Percentiles rank a stretch among this genome's conserved stretches.
Conservation (phyloP, 164 flowering plant genomes). For the Stephania yunnanensis region DNA sequence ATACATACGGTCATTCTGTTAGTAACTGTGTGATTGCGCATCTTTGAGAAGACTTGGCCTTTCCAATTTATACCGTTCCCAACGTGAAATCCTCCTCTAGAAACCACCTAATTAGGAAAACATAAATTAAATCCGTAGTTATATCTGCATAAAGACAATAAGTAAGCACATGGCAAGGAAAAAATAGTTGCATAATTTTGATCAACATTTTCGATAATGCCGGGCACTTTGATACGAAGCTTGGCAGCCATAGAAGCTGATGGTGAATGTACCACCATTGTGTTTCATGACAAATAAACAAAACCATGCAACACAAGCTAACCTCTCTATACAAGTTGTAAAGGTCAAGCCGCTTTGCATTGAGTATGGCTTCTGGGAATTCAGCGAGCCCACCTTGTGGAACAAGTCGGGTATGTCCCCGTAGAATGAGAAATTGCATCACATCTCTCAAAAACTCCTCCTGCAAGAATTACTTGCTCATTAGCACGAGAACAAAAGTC, state of each 20-base stretch:
- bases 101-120: constrained; percentile 58
- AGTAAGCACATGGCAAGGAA: not conserved
- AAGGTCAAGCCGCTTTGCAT: constrained; percentile 93
- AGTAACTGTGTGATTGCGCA: constrained; percentile 91
- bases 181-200: constrained; percentile 1
- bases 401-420: constrained; percentile 91
- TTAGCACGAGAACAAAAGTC: not conserved
- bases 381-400: constrained; percentile 98
- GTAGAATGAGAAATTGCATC: constrained; percentile 83
- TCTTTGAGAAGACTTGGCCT: constrained; percentile 99
- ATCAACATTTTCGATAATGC: not conserved
- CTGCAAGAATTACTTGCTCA: constrained; percentile 30
- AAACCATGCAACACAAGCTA: constrained; percentile 6
- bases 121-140: not conserved
- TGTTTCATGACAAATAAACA: not conserved
- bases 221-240: not conserved
- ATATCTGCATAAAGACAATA: not conserved
- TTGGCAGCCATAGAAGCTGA: not conserved
- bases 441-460: constrained; percentile 96
- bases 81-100: constrained; percentile 98
- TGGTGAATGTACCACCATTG: not conserved
- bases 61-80: constrained; percentile 99
- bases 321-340: constrained; percentile 97
- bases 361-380: constrained; percentile 97
- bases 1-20: constrained; percentile 93